Conservation (phyloP, 768 basidiomycete species). For the Boletus subcaerulescens region DNA sequence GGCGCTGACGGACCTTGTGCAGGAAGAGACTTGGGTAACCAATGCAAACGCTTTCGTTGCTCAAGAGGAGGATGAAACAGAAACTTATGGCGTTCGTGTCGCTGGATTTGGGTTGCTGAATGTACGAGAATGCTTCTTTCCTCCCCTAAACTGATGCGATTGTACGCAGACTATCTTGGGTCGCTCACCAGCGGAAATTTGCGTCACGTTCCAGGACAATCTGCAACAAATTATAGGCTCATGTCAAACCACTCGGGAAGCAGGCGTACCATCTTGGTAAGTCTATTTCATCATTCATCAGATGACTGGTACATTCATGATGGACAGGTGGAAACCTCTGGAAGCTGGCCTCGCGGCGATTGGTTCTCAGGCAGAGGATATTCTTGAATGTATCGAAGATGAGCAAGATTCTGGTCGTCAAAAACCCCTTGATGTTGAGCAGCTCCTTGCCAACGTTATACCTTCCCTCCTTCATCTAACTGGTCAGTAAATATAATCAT, state of each 20-base stretch:
- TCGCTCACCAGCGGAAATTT: slow-evolving; percentile 48
- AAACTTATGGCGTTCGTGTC: slow-evolving; percentile 76
- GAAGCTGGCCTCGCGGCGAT: slow-evolving; percentile 82
- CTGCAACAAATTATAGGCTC: slow-evolving; percentile 55
- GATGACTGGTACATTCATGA: slow-evolving; percentile 3
- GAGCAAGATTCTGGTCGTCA: slow-evolving; percentile 60
- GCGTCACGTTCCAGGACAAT: slow-evolving; percentile 49
- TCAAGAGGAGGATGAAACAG: slow-evolving; percentile 91
- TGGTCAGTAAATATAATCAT: slow-evolving; percentile 45
- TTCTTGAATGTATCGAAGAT: slow-evolving; percentile 76
- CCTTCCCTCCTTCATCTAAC: slow-evolving; percentile 69
- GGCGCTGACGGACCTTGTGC: not conserved
- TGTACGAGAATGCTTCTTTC: slow-evolving; percentile 39
- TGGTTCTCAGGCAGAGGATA: slow-evolving; percentile 74
- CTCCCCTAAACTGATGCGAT: not conserved
- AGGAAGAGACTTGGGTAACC: slow-evolving; percentile 91
- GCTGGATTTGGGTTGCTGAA: slow-evolving; percentile 81
- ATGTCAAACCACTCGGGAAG: slow-evolving; percentile 53
- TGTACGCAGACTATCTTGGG: slow-evolving; percentile 54
- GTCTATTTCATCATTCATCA: slow-evolving; percentile 13
- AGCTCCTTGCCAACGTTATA: slow-evolving; percentile 72
- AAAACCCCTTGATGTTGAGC: slow-evolving; percentile 74
- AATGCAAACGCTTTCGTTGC: slow-evolving; percentile 92
- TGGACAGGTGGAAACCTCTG: slow-evolving; percentile 82
- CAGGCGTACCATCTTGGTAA: slow-evolving; percentile 63